A percentile compares a stretch with the other conserved stretches of the same genome.
Conservation (phyloP, 805 yeast species). For the Torulaspora gathmanii region DNA sequence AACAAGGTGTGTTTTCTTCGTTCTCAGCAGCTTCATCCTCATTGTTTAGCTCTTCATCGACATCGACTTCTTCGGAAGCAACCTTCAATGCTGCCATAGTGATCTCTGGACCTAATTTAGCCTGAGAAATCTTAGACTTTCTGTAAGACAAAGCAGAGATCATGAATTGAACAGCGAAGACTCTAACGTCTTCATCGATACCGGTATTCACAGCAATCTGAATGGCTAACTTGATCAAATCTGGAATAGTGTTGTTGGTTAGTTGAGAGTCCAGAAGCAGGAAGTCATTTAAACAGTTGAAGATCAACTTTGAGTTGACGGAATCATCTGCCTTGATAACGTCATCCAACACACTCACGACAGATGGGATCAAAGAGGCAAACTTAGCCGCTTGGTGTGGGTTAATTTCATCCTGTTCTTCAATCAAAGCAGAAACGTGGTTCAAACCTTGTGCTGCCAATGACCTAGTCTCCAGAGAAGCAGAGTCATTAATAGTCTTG, state of each 20-base stretch:
- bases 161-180: slow-evolving; percentile 77
- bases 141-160: slow-evolving; percentile 74
- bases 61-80: slow-evolving; percentile 78
- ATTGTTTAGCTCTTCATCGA: slow-evolving; percentile 64
- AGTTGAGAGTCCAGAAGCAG: slow-evolving; percentile 70
- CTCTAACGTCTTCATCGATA: slow-evolving; percentile 76
- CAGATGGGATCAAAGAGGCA: slow-evolving; percentile 64
- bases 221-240: slow-evolving; percentile 65
- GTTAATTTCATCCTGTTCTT: slow-evolving; percentile 48
- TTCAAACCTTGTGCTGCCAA: slow-evolving; percentile 77
- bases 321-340: slow-evolving; percentile 67
- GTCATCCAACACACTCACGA: slow-evolving; percentile 76
- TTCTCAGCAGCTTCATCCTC: slow-evolving; percentile 90
- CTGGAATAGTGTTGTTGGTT: slow-evolving; percentile 68
- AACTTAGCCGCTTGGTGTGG: slow-evolving; percentile 50
- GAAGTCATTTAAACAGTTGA: slow-evolving; percentile 79
- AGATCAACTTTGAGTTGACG: slow-evolving; percentile 66
- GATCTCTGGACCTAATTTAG: slow-evolving; percentile 79
- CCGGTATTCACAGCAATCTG: slow-evolving; percentile 64
- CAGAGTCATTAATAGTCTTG: slow-evolving; percentile 57
- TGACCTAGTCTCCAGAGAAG: slow-evolving; percentile 70
- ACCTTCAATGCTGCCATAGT: slow-evolving; percentile 69
- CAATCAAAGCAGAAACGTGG: slow-evolving; percentile 59
- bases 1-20: slow-evolving; percentile 78
- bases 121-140: slow-evolving; percentile 71